Evolutionary conservation across 75 land plant genomes (phyloP), one percentile per base, ranked within the genome.

Genomic region (Pseudotsuga menziesii): DNA sequence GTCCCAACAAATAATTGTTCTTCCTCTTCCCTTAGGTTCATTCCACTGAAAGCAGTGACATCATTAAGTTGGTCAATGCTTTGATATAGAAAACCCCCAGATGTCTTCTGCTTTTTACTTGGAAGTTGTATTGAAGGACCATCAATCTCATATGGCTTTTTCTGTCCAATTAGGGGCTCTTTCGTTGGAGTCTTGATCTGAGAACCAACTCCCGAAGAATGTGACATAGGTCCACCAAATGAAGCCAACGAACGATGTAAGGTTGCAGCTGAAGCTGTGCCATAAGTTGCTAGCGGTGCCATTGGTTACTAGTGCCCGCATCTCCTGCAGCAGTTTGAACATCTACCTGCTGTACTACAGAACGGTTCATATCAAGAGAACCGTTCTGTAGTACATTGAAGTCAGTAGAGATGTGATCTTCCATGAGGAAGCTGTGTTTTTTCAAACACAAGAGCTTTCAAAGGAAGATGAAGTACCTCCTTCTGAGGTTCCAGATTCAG

Each of bases 11-110:
- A 78, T 35, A 97, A 78, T 56, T 94, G 93, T 75, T 97, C 99
- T 79, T 97, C 99, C 82, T 97, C 99, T 83, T 97, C 98, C 92
- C 90, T 85, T 15, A 97, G 80, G 64, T 97, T 94, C 25, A 97
- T 98, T 44, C 99, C 99, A 85, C 99, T 94, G 70, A 97, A 94
- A 87, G 98, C 99, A 71, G 99, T 97, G 20, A 97, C 99, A 91
- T 97, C 95, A 86, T 94, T 97, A 9, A 97, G 91, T 74, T 92
- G 98, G 61, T 97, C 98, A 80, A 97, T 92, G 88, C 98, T 97
- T 79, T 92, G 99, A 67, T 92, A 94, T 59, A 71, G 81, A 78
- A 84, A 82, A 41, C 72, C 82, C 23, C 94, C 94, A 81, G 90
- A 76, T 44, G 83, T 85, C 86, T 97, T 97, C 79, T 92, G 99